These are phyloP conservation scores for Eleusine coracana DNA, from an alignment of 176 grass and related monocot species.

Conservation along the genomic window DNA sequence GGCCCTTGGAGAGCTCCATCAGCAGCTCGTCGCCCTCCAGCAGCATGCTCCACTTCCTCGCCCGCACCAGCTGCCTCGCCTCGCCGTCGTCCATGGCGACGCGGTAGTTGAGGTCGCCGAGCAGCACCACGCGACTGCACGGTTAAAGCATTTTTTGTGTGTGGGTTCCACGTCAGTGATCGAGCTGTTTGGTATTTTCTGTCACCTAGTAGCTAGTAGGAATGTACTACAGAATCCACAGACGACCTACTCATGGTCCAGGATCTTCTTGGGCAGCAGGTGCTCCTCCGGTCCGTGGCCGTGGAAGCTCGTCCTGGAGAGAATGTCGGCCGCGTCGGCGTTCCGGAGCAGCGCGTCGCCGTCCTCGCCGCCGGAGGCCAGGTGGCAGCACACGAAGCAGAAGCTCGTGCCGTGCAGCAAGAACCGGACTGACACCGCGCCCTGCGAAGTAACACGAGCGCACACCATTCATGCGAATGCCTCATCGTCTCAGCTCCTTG, in stretches of 20 bases:
- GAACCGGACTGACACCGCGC: conserved; percentile 80
- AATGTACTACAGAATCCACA: background rate
- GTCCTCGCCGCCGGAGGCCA: conserved; percentile 68
- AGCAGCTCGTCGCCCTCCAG: conserved; percentile 76
- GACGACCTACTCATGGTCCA: conserved; percentile 72
- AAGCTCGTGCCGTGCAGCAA: conserved; percentile 75
- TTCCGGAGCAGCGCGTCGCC: conserved; percentile 63
- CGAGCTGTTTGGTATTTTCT: background rate
- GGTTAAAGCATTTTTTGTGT: too few relatives aligned
- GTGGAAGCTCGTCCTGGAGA: conserved; percentile 60
- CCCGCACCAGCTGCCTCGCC: conserved; percentile 53
- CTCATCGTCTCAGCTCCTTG: background rate
- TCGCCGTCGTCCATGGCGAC: conserved; percentile 58
- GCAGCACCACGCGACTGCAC: conserved; percentile 62
- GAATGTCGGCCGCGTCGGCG: conserved; percentile 53
- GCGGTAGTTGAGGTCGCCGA: conserved; percentile 92
- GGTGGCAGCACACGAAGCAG: conserved; percentile 94
- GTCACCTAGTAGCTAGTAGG: background rate
- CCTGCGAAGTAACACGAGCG: conserved; percentile 38
- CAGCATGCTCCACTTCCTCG: conserved; percentile 66
- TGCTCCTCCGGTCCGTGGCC: background rate
- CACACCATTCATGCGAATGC: background rate
- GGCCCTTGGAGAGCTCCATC: conserved; percentile 52
- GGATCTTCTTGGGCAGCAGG: conserved; percentile 58
- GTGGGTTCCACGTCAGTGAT: too few relatives aligned